Base-by-base conservation (phyloP, 352 stramenopile genomes). In the Globisporangium uncinulatum region DNA sequence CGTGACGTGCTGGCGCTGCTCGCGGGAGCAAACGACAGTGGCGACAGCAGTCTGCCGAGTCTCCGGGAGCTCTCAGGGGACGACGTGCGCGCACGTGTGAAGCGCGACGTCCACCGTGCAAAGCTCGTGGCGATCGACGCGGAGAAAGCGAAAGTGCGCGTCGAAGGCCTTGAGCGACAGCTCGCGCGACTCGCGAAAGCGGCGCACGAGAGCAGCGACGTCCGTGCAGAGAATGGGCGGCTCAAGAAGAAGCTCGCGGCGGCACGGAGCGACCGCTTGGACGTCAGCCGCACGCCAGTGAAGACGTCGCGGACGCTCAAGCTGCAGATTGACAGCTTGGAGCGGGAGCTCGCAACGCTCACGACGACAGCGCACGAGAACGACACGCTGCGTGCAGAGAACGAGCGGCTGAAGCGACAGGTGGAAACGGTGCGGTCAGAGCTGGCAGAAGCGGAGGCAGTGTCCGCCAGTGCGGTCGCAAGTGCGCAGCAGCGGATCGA, bases 171-270 rank as follows among this genome's bases (percentile, higher is more conserved):
- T 11, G 73, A 86, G 62, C 68, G 73, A n/a, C 67, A 77, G n/a
- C 55, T 84, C 29, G 57, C 51, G 0, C 46, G 53, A 13, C 68
- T 77, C 51, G 81, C 65, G 37, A 63, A 74, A 34, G 59, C 86
- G 0, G 66, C 70, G 39, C 63, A 74, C 2, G 78, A 89, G 41
- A 86, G 87, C 48, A 62, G 59, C 1, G 69, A 58, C 48, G 62
- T 91, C n/a, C 76, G 73, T 24, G 61, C 63, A n/a, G 70, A 91
- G 47, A 79, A 82, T 55, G 76, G 86, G 45, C 79, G 76, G 52
- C 74, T 76, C 7, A 82, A 83, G 54, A 59, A 78, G 56, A 79
- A 89, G 49, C 77, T 78, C 0, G 86, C 87, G 13, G 67, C 69
- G 9, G 51, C 63, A 32, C 71, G 71, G 13, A 69, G 69, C 45